Evolutionary conservation across 75 land plant species (phyloP).

Genomic region (Sequoiadendron giganteum): DNA sequence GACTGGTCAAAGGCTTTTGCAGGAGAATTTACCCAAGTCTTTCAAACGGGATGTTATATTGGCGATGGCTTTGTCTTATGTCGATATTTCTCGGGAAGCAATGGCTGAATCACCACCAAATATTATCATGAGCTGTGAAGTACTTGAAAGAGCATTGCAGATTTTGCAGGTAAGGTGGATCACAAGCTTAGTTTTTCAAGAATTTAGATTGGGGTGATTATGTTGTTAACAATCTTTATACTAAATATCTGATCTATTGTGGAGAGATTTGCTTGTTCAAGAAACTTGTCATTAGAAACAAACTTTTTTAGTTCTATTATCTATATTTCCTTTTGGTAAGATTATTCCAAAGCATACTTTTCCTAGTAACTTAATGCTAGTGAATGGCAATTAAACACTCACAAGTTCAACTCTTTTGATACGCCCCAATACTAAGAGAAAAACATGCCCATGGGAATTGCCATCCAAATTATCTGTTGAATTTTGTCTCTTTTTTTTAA

Average conservation of each 20-base stretch:
- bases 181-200: background rate
- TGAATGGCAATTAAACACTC: background rate
- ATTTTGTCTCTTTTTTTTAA: background rate
- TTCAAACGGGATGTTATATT: conserved; percentile 87
- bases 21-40: conserved; percentile 67
- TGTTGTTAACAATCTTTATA: background rate
- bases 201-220: background rate
- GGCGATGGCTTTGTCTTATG: conserved; percentile 91
- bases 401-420: background rate
- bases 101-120: conserved; percentile 85
- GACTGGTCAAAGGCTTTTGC: conserved; percentile 66
- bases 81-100: conserved; percentile 89
- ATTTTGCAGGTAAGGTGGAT: conserved; percentile 62
- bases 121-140: conserved; percentile 69
- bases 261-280: background rate
- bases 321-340: background rate
- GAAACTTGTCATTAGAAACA: background rate
- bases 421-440: background rate
- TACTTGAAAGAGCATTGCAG: conserved; percentile 81
- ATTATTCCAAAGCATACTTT: background rate
- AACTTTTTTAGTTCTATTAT: background rate
- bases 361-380: background rate
- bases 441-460: background rate
- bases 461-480: background rate
- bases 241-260: background rate